These are phyloP conservation scores for Cyberlindnera mrakii DNA, from an alignment of 805 yeast genomes.

Conservation along the genomic window DNA sequence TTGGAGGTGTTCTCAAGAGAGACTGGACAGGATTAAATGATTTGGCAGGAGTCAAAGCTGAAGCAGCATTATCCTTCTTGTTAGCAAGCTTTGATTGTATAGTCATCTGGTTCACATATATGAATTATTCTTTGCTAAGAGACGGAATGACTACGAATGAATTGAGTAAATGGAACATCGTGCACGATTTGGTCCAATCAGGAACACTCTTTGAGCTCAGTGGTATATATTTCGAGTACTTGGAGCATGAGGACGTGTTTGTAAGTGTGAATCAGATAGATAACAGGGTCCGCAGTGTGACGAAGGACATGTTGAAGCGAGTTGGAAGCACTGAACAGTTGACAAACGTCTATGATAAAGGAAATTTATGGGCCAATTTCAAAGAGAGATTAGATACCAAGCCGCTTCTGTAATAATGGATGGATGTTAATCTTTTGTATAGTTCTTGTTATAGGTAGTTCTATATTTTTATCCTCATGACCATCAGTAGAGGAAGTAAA, in stretches of 20 bases:
- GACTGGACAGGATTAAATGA: constrained; percentile 2
- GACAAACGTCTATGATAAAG: constrained; percentile 19
- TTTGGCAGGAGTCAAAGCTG: constrained; percentile 4
- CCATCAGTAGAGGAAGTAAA: background rate
- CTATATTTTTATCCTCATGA: background rate
- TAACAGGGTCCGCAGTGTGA: constrained; percentile 9
- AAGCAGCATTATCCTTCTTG: constrained; percentile 31
- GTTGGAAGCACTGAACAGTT: constrained; percentile 11
- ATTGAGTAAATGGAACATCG: constrained; percentile 61
- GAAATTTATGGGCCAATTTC: constrained; percentile 14
- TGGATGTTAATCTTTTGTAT: constrained; percentile 5
- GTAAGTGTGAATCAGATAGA: constrained; percentile 18
- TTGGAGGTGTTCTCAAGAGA: constrained; percentile 5
- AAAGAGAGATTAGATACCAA: constrained; percentile 15
- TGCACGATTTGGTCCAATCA: constrained; percentile 44
- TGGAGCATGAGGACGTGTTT: constrained; percentile 17
- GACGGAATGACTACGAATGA: constrained; percentile 77
- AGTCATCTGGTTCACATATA: constrained; percentile 35
- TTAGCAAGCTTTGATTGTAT: constrained; percentile 38
- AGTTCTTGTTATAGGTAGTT: background rate
- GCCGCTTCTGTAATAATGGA: constrained; percentile 15
- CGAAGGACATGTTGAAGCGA: background rate
- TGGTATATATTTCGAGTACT: constrained; percentile 14
- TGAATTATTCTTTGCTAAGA: constrained; percentile 45
- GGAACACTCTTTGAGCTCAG: constrained; percentile 27